These are phyloP conservation scores for Gaeumannomyces tritici DNA, from an alignment of 2,329 filamentous ascomycete genomes.

Conservation along the genomic window DNA sequence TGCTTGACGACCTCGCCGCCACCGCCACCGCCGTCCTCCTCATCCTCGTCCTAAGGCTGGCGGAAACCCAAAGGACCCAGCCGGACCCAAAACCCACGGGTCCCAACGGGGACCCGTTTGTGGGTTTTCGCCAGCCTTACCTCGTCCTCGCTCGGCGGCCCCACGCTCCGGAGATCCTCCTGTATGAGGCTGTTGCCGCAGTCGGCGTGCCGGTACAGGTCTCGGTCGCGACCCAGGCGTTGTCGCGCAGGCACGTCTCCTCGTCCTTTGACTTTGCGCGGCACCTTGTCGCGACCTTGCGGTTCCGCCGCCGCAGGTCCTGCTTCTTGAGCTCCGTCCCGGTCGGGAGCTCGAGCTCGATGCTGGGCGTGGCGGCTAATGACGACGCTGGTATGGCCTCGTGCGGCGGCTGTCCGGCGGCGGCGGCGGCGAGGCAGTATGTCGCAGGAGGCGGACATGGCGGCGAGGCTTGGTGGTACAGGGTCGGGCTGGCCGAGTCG, in stretches of 20 bases:
- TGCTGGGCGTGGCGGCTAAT: neutral
- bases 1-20: neutral
- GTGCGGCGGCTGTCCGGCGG: no score
- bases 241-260: neutral
- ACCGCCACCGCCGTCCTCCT: neutral
- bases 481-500: neutral
- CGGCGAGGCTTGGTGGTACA: neutral
- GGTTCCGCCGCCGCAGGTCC: slow-evolving; percentile 5
- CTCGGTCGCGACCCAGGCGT: neutral
- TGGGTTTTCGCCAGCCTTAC: no score
- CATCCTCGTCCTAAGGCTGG: no score
- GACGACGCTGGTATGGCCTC: neutral
- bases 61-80: no score
- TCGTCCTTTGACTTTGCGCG: slow-evolving; percentile 5
- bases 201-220: neutral
- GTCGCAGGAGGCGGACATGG: no score
- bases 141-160: neutral
- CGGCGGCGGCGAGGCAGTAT: no score
- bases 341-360: slow-evolving; percentile 5
- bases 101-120: no score
- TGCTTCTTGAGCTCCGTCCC: neutral
- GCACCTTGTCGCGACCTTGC: slow-evolving; percentile 7
- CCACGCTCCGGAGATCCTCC: neutral
- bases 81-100: no score
- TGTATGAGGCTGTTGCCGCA: neutral